A percentile compares a stretch with the other conserved stretches of the same genome.
These are phyloP conservation scores for Aspergillus novofumigatus DNA, from an alignment of 2,329 filamentous ascomycete genomes.

Conservation along the genomic window DNA sequence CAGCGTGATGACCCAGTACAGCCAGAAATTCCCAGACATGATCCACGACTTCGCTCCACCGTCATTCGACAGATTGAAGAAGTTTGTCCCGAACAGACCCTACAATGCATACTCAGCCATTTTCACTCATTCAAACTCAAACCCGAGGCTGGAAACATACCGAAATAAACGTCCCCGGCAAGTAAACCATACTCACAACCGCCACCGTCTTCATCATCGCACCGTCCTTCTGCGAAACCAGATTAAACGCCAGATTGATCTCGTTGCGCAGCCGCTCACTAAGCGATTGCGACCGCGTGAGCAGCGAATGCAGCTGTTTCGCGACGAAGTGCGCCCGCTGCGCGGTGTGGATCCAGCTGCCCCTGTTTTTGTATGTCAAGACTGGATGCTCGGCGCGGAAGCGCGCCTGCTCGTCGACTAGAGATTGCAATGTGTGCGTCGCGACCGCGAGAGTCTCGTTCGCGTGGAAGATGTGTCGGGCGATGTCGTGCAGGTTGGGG, in stretches of 20 bases:
- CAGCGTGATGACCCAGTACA: conserved; percentile 29
- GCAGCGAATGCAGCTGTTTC: conserved; percentile 25
- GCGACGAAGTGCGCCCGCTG: conserved; percentile 17
- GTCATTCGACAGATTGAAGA: conserved; percentile 25
- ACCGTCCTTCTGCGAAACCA: conserved; percentile 30
- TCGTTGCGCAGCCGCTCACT: conserved; percentile 30
- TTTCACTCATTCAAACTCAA: neutral
- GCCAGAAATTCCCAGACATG: conserved; percentile 25
- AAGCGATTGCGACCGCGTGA: conserved; percentile 23
- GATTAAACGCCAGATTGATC: conserved; percentile 32
- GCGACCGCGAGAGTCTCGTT: conserved; percentile 32
- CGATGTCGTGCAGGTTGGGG: conserved; percentile 27
- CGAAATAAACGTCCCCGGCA: conserved; percentile 29
- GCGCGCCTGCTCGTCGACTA: conserved; percentile 18
- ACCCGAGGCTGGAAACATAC: conserved; percentile 11
- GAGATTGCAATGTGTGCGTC: conserved; percentile 20
- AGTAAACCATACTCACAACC: conserved; percentile 24
- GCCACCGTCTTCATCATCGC: conserved; percentile 29
- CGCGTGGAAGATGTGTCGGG: conserved; percentile 29
- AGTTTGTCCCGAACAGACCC: conserved; percentile 34
- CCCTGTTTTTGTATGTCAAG: neutral
- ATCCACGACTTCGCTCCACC: conserved; percentile 17
- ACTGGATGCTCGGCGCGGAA: conserved; percentile 9
- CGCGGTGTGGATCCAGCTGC: neutral
- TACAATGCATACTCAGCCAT: conserved; percentile 1